Evolutionary conservation across 2,329 filamentous ascomycete species (phyloP).

Genomic region (Exophiala spinifera): DNA sequence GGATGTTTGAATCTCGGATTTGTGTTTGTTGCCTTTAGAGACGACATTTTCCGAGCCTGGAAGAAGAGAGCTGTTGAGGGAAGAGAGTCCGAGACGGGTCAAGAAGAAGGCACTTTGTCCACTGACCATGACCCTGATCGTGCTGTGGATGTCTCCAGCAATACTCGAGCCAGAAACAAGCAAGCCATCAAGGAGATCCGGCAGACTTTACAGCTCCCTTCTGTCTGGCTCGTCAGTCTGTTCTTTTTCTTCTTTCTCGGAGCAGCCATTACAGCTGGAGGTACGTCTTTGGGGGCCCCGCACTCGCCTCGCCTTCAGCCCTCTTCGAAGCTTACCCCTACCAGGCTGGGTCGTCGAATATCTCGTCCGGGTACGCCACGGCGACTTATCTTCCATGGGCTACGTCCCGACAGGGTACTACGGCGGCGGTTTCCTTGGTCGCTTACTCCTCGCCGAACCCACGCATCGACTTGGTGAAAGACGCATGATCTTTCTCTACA

Average conservation of each 20-base stretch:
- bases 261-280: slow-evolving; percentile 65
- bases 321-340: neutral
- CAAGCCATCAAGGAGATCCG: slow-evolving; percentile 24
- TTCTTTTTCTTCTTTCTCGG: slow-evolving; percentile 74
- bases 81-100: slow-evolving; percentile 47
- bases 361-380: slow-evolving; percentile 71
- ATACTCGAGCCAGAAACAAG: slow-evolving; percentile 17
- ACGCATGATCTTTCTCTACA: slow-evolving; percentile 57
- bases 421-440: slow-evolving; percentile 70
- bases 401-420: slow-evolving; percentile 72
- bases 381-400: slow-evolving; percentile 66
- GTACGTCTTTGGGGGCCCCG: slow-evolving; percentile 52
- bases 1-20: slow-evolving; percentile 13
- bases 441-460: slow-evolving; percentile 67
- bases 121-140: no score
- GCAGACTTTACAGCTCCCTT: slow-evolving; percentile 26
- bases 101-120: slow-evolving; percentile 29
- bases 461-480: slow-evolving; percentile 66
- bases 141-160: no score
- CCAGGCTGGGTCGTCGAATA: slow-evolving; percentile 67
- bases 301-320: slow-evolving; percentile 57
- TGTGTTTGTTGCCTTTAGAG: slow-evolving; percentile 51
- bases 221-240: slow-evolving; percentile 66
- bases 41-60: slow-evolving; percentile 45
- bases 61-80: slow-evolving; percentile 50